Evolutionary conservation across 2,329 filamentous ascomycete genomes (phyloP).

Genomic region (Catunica adiposa): DNA sequence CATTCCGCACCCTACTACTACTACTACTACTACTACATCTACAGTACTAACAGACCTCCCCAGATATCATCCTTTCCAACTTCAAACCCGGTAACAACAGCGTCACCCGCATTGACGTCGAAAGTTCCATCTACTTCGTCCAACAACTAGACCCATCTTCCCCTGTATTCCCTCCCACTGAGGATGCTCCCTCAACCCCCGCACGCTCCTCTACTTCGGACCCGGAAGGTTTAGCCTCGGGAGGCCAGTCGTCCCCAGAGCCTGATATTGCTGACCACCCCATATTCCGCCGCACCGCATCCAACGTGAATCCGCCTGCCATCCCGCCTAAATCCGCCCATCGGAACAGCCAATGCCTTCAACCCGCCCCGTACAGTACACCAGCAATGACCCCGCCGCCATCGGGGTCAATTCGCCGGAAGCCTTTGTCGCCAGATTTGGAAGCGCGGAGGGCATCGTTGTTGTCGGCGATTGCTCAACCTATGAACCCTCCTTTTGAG

Average conservation of each 20-base stretch:
- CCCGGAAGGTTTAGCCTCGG: background rate
- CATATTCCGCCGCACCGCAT: background rate
- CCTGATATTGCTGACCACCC: background rate
- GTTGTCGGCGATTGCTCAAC: conserved; percentile 3
- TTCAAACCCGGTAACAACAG: conserved; percentile 78
- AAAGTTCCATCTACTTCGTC: conserved; percentile 78
- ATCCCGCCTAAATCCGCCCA: conserved; percentile 13
- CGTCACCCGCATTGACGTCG: conserved; percentile 73
- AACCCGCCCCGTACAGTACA: background rate
- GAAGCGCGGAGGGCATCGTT: conserved; percentile 6
- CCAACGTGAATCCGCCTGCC: background rate
- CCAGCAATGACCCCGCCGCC: conserved; percentile 12
- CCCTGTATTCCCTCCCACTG: conserved; percentile 7
- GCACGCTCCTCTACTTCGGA: too few relatives aligned
- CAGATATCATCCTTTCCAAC: conserved; percentile 84
- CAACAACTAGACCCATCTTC: conserved; percentile 37
- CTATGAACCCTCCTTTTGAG: conserved; percentile 14
- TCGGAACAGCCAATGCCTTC: too few relatives aligned
- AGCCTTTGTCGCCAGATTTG: conserved; percentile 9
- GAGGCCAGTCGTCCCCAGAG: background rate
- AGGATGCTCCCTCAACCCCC: background rate
- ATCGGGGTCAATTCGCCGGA: conserved; percentile 4
- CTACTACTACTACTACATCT: background rate
- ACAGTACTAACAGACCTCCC: background rate
- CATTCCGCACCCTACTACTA: too few relatives aligned